Conservation (phyloP, 768 basidiomycete genomes). For the Coprinopsis strossmayeri region DNA sequence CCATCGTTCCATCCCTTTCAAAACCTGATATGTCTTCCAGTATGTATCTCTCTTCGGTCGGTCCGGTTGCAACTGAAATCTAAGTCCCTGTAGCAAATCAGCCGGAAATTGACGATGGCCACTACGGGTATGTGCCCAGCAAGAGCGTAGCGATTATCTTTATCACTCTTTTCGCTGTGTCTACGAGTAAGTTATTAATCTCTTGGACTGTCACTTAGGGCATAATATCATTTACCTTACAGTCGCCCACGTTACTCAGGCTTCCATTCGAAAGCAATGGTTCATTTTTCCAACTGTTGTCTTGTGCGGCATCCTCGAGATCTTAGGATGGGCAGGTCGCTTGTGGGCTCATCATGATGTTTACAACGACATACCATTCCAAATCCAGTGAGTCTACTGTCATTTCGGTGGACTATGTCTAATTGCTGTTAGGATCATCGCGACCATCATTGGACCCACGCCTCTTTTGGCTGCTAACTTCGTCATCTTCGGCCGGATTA, state of each 20-base stretch:
- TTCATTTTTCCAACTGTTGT: constrained; percentile 19
- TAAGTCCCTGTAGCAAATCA: too few relatives aligned
- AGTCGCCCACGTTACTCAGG: constrained; percentile 13
- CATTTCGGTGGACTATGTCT: constrained; percentile 10
- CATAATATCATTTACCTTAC: background rate
- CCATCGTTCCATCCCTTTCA: too few relatives aligned
- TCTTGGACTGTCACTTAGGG: background rate
- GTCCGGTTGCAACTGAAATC: too few relatives aligned
- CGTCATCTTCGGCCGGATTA: constrained; percentile 30
- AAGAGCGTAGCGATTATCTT: constrained; percentile 13
- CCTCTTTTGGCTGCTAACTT: constrained; percentile 36
- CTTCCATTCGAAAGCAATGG: constrained; percentile 15
- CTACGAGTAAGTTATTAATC: constrained; percentile 24
- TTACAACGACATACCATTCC: constrained; percentile 12
- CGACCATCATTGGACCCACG: constrained; percentile 33
- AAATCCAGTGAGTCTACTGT: constrained; percentile 16
- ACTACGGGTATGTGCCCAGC: constrained; percentile 4
- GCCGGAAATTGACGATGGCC: background rate
- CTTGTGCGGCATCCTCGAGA: constrained; percentile 19
- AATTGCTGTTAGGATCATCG: constrained; percentile 16
- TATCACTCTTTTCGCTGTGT: constrained; percentile 22
- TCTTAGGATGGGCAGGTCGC: constrained; percentile 19
- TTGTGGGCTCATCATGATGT: constrained; percentile 19
- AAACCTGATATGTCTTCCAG: too few relatives aligned
- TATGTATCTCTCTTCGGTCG: too few relatives aligned